Evolutionary conservation across 2,329 filamentous ascomycete species (phyloP).

Genomic region (Ceratocystis destructans): DNA sequence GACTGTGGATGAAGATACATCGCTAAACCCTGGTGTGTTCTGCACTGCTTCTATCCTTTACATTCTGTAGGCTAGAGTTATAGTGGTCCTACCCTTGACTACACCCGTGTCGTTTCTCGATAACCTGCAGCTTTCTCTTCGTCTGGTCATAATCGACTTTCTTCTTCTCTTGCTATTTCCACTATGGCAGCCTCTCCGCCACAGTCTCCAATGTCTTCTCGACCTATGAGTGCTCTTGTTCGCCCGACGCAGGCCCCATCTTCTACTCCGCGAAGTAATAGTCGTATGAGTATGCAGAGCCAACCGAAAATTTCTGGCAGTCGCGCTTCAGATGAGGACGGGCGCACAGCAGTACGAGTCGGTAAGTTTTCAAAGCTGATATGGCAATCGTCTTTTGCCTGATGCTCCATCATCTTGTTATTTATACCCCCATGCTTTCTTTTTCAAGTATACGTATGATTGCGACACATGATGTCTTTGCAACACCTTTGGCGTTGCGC

Average conservation of each 20-base stretch:
- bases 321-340: conserved; percentile 78
- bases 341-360: conserved; percentile 86
- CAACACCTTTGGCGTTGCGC: neutral
- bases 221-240: conserved; percentile 71
- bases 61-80: neutral
- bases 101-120: neutral
- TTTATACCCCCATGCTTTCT: neutral
- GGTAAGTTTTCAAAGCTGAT: conserved; percentile 46
- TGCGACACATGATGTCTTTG: neutral
- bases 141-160: neutral
- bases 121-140: neutral
- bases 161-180: neutral
- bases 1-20: neutral
- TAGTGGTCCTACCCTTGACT: neutral
- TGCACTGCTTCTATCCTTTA: neutral
- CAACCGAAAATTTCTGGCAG: conserved; percentile 59
- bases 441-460: neutral
- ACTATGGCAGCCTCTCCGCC: conserved; percentile 57
- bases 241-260: conserved; percentile 33
- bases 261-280: conserved; percentile 53
- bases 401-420: neutral
- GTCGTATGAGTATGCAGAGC: conserved; percentile 72
- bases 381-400: conserved; percentile 1
- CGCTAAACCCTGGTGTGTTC: neutral
- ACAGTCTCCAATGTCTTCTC: conserved; percentile 47